Percentiles rank a stretch among this genome's conserved stretches.
Conservation (phyloP, 139 green algal species). For the Marvania coccoides region DNA sequence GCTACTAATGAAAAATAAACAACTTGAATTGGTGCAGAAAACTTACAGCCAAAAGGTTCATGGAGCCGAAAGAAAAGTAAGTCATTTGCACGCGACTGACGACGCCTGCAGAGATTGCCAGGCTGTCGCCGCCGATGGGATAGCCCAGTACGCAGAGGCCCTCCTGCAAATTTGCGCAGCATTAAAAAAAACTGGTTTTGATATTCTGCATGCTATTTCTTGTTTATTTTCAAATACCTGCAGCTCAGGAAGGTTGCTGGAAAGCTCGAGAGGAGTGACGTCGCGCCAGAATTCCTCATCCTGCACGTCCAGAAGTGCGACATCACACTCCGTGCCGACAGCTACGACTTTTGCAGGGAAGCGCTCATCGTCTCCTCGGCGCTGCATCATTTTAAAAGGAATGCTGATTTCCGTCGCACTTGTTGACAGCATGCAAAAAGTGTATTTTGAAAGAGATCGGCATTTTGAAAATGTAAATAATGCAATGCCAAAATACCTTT, state of each 20-base stretch:
- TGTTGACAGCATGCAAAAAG: too few relatives aligned
- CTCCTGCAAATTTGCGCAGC: too few relatives aligned
- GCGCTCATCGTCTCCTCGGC: slow-evolving; percentile 84
- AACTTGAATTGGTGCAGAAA: too few relatives aligned
- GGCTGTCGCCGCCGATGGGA: slow-evolving; percentile 74
- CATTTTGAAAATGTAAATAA: too few relatives aligned
- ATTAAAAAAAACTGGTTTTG: too few relatives aligned
- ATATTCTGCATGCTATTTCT: too few relatives aligned
- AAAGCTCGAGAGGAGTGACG: slow-evolving; percentile 64
- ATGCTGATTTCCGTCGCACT: too few relatives aligned
- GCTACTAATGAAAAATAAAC: too few relatives aligned
- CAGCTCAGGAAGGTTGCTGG: slow-evolving; percentile 48
- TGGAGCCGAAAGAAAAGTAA: slow-evolving; percentile 81
- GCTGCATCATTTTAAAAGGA: too few relatives aligned
- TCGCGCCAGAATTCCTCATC: slow-evolving; percentile 81
- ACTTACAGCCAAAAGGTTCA: slow-evolving; percentile 85
- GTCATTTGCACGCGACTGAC: slow-evolving; percentile 92
- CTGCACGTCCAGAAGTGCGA: slow-evolving; percentile 68
- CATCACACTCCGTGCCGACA: slow-evolving; percentile 94
- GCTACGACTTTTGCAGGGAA: slow-evolving; percentile 81
- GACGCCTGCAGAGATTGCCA: slow-evolving; percentile 62
- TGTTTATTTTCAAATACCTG: too few relatives aligned
- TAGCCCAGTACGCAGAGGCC: background rate
- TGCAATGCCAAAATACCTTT: too few relatives aligned
- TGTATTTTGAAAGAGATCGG: too few relatives aligned